Evolutionary conservation across 1,284 basidiomycete genomes (phyloP).

Genomic region (Waitea zeae): DNA sequence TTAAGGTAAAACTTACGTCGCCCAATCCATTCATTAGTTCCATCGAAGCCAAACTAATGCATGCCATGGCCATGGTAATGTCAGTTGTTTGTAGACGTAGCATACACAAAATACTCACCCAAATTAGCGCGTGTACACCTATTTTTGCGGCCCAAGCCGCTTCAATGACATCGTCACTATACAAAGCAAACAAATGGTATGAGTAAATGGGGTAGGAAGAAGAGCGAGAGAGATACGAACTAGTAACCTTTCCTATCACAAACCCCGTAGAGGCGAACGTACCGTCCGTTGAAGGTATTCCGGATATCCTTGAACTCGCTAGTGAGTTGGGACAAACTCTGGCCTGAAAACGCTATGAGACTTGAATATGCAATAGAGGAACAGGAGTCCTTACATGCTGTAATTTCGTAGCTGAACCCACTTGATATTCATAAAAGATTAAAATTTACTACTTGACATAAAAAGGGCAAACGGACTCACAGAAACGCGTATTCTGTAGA

Average conservation of each 20-base stretch:
- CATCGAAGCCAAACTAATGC: conserved; percentile 48
- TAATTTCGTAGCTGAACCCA: conserved; percentile 57
- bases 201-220: too few species aligned
- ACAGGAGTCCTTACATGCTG: conserved; percentile 22
- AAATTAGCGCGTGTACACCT: conserved; percentile 60
- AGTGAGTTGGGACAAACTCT: conserved; percentile 22
- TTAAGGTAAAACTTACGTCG: too few species aligned
- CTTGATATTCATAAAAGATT: too few species aligned
- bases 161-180: conserved; percentile 52
- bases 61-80: not conserved
- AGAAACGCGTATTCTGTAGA: conserved; percentile 52
- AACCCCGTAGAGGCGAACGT: too few species aligned
- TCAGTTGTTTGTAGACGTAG: too few species aligned
- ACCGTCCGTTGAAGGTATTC: conserved; percentile 41
- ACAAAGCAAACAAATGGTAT: too few species aligned
- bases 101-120: conserved; percentile 25
- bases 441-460: too few species aligned
- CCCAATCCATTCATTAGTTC: conserved; percentile 31
- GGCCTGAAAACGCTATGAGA: conserved; percentile 11
- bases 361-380: not conserved
- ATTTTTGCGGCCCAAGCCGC: conserved; percentile 55
- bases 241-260: too few species aligned
- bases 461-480: too few species aligned
- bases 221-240: too few species aligned
- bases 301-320: conserved; percentile 48